Evolutionary conservation across 768 basidiomycete genomes (phyloP).

Genomic region (Russula brevipes): DNA sequence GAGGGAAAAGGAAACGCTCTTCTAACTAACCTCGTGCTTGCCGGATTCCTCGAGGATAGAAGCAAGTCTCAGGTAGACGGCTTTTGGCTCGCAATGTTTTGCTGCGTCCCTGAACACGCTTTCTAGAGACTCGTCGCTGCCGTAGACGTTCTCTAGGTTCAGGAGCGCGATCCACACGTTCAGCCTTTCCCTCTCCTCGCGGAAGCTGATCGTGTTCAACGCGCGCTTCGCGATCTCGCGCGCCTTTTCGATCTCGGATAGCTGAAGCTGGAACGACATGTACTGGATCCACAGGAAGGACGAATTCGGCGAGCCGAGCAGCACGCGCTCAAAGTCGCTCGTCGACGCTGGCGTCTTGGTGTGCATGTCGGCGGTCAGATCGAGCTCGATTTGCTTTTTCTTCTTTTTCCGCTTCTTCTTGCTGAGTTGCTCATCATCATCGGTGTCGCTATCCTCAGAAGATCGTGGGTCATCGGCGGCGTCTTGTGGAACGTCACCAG

Average conservation of each 20-base stretch:
- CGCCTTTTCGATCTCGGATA: conserved; percentile 96
- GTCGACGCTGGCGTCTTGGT: conserved; percentile 82
- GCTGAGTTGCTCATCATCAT: conserved; percentile 35
- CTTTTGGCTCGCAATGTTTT: conserved; percentile 88
- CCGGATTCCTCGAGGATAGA: conserved; percentile 79
- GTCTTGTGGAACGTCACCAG: conserved; percentile 34
- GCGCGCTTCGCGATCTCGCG: conserved; percentile 82
- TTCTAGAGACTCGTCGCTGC: conserved; percentile 75
- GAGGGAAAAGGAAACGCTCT: neutral
- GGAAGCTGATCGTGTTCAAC: conserved; percentile 81
- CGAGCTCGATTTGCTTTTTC: conserved; percentile 68
- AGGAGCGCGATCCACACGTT: conserved; percentile 97
- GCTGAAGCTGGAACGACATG: conserved; percentile 96
- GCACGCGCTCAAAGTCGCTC: conserved; percentile 88
- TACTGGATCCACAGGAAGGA: conserved; percentile 99
- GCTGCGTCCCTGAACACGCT: conserved; percentile 85
- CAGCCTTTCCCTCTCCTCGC: conserved; percentile 92
- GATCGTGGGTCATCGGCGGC: conserved; percentile 43
- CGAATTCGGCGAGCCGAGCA: conserved; percentile 93
- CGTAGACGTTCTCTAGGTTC: conserved; percentile 92
- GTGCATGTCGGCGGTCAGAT: conserved; percentile 85
- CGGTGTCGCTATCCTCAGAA: conserved; percentile 45
- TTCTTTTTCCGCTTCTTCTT: conserved; percentile 65
- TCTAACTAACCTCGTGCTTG: conserved; percentile 60
- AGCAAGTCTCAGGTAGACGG: conserved; percentile 78